Conservation (phyloP, 352 stramenopile genomes). For the Saprolegnia parasitica region DNA sequence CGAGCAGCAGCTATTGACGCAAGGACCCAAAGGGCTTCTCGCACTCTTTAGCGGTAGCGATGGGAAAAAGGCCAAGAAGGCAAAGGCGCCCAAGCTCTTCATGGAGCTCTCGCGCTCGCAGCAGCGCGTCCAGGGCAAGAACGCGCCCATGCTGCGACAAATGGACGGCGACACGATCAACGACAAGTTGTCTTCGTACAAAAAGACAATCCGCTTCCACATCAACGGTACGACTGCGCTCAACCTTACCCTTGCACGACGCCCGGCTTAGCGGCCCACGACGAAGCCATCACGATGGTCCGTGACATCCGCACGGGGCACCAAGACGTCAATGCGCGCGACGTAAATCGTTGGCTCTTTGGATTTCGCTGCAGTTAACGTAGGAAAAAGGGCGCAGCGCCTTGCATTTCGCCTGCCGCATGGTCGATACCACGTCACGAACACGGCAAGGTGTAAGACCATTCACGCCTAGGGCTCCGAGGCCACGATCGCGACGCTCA, state of each 20-base stretch:
- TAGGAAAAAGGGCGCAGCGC: slow-evolving; percentile 73
- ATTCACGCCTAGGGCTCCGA: slow-evolving; percentile 42
- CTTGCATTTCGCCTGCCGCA: slow-evolving; percentile 65
- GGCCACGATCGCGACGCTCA: slow-evolving; percentile 45
- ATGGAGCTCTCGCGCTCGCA: slow-evolving; percentile 66
- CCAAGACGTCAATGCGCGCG: slow-evolving; percentile 70
- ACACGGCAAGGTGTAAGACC: not conserved
- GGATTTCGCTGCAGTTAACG: not conserved
- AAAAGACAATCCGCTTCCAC: slow-evolving; percentile 71
- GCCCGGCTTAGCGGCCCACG: slow-evolving; percentile 41
- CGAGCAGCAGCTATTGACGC: not conserved
- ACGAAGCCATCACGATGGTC: slow-evolving; percentile 59
- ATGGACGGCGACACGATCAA: slow-evolving; percentile 65
- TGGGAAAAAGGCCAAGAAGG: not conserved
- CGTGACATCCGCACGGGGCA: slow-evolving; percentile 56
- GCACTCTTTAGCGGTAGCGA: not conserved
- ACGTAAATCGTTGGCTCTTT: slow-evolving; percentile 34
- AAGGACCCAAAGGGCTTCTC: not conserved
- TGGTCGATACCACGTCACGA: slow-evolving; percentile 36
- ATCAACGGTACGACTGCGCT: slow-evolving; percentile 46
- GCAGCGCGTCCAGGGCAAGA: slow-evolving; percentile 54
- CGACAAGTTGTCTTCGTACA: slow-evolving; percentile 60
- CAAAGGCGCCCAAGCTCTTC: slow-evolving; percentile 45
- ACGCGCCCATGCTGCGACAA: slow-evolving; percentile 58
- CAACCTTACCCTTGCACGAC: not conserved